Base-by-base conservation (phyloP, 2,329 filamentous ascomycete genomes). In the Fusarium brevicatenulatum region DNA sequence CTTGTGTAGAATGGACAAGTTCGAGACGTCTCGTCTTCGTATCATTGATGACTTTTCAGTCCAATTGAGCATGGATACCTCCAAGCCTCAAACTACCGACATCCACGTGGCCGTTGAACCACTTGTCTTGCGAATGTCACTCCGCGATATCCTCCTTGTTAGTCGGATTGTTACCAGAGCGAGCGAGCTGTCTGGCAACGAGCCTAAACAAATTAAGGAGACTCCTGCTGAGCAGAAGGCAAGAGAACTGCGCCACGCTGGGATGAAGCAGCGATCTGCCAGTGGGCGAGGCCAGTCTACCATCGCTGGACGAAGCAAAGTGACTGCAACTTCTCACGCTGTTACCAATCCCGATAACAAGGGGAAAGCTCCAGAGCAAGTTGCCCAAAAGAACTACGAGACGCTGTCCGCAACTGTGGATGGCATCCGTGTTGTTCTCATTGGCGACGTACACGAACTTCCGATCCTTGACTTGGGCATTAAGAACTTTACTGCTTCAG, bases 1-100 rank as follows among this genome's bases (percentile, higher is more conserved):
- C 81, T 83, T 99, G 37, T 99, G 97, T 80, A 93, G 96, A 18
- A 99, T 99, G 96, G 97, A 99, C 81, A 93, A 91, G 71, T 98
- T 98, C 76, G 95, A 99, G 75, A 95, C 93, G 7, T 95, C 92
- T 44, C 91, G 94, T 42, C 87, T 99, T 52, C 91, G 96, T 23
- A 97, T 99, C 69, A 89, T 99, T 37, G 97, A 99, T 79, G 95
- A 99, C 81, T 99, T 99, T 80, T 97, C 95, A 6, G 86, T 98
- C 15, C 93, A 96, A 71, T 87, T 97, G 76, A 96, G 94, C 6
- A 90, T 99, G 85, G 95, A 99, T 78, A 89, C 82, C 70, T 91
- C 89, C 1, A 83, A 85, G 55, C 79, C 84, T 1, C 91, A 90
- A 73, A 77, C 91, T 40, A 96, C 91, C 7, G 96, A 90, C 73